These are phyloP conservation scores for Cladorrhinum sp. DNA, from an alignment of 2,329 filamentous ascomycete genomes.

Conservation along the genomic window DNA sequence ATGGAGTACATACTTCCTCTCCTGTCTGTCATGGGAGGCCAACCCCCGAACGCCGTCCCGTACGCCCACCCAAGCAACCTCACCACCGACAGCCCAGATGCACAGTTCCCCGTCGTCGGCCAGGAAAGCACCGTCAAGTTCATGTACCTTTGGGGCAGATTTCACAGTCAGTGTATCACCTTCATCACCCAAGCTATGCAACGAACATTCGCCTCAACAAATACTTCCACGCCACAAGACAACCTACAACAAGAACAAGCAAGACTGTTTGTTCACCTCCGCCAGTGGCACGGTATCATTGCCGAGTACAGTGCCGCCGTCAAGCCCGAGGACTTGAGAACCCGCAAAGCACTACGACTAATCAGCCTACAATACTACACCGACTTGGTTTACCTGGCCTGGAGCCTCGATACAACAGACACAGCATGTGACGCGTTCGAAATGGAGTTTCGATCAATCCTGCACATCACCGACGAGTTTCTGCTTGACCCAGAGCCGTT, in stretches of 20 bases:
- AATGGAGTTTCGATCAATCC: neutral
- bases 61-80: neutral
- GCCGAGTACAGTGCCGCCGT: neutral
- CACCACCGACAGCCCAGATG: neutral
- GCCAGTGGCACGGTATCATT: slow-evolving; percentile 1
- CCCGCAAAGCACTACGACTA: neutral
- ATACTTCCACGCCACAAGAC: neutral
- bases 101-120: neutral
- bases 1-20: slow-evolving; percentile 9
- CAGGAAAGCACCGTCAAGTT: neutral
- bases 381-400: neutral
- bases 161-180: neutral
- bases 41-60: neutral
- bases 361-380: slow-evolving; percentile 1
- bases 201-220: neutral
- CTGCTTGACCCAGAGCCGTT: neutral
- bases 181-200: slow-evolving; percentile 6
- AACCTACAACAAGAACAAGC: neutral
- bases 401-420: neutral
- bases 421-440: neutral
- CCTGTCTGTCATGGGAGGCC: neutral
- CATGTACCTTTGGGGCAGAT: neutral
- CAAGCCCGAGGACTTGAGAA: neutral
- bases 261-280: neutral
- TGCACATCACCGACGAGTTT: neutral